Conservation (phyloP, 177 flowering plant genomes). For the Vitis hybrid region DNA sequence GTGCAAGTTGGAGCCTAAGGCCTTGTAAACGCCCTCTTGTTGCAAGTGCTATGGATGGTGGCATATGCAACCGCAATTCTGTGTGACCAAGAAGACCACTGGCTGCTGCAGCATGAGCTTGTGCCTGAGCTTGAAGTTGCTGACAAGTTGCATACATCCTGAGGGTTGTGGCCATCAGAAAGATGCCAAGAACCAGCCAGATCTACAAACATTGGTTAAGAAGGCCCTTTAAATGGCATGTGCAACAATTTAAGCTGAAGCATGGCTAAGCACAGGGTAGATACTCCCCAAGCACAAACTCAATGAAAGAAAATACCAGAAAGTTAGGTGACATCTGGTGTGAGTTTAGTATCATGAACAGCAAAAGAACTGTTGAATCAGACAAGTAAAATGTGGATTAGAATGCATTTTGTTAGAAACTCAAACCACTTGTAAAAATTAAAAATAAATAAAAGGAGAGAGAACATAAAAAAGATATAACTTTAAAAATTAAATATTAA, state of each 20-base stretch:
- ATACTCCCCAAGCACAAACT: neutral
- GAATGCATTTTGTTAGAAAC: neutral
- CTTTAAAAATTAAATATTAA: neutral
- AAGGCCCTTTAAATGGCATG: neutral
- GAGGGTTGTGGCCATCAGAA: constrained; percentile 85
- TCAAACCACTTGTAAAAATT: neutral
- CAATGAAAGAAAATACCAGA: constrained; percentile 54
- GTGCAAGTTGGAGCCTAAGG: constrained; percentile 95
- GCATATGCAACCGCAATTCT: constrained; percentile 85
- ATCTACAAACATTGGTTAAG: constrained; percentile 46
- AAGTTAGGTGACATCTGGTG: constrained; percentile 95
- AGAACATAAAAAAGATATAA: neutral
- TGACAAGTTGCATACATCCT: constrained; percentile 98
- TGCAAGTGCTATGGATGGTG: constrained; percentile 92
- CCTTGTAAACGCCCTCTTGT: constrained; percentile 92
- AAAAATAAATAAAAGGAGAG: neutral
- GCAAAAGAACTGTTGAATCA: constrained; percentile 73
- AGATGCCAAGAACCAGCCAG: constrained; percentile 90
- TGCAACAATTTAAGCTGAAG: too few relatives aligned
- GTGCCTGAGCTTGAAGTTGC: constrained; percentile 97
- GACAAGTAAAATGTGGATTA: neutral
- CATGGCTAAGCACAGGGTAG: neutral
- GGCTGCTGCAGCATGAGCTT: constrained; percentile 87
- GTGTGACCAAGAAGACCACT: constrained; percentile 87
- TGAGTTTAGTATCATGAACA: constrained; percentile 92